Evolutionary conservation across 2,329 filamentous ascomycete species (phyloP), one percentile per base, ranked within the genome.

Genomic region (Verticillium dahliae): DNA sequence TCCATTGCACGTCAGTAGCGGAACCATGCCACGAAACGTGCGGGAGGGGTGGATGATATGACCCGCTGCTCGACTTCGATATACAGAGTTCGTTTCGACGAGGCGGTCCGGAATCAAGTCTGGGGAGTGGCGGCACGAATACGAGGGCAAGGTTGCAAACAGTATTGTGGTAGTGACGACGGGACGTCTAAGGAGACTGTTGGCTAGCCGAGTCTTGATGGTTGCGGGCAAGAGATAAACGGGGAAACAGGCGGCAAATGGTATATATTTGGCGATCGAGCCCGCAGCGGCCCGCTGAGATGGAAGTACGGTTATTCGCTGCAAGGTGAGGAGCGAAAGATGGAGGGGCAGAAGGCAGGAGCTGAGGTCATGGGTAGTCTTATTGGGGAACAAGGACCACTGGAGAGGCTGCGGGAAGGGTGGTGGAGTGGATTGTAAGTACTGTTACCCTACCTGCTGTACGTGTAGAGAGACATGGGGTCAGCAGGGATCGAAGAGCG

Each of bases 1-100:
- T 82, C 76, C 81, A 83, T 83, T 68, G 71, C 73, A 76, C 75
- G 74, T 77, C 69, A 74, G 67, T 76, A 73, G 70, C 73, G 71
- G 73, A 68, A 70, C 72, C 77, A 80, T 78, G 69, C 74, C 76
- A 72, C 66, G 63, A 27, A 7, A 18, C 9, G 45, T 10, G 45
- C 3, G 45, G 45, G 18, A 4, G 18, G 45, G 45, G 18, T 52
- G 18, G 6, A 13, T 52, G 2, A 22, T 52, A 10, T 52, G 45
- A 18, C 27, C 27, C 27, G 27, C 45, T 52, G 45, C 4, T 52
- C 45, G 45, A 52, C 9, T 13, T 52, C 45, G 45, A 18, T 52
- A 9, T 52, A 7, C 45, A 18, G n/a, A 18, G 45, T 10, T 27
- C 14, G 38, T 45, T n/a, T 52, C 45, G 45, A 18, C 6, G 7